These are phyloP conservation scores for Cutaneotrichosporon sp. DNA, from an alignment of 1,284 basidiomycete genomes.

Conservation along the genomic window DNA sequence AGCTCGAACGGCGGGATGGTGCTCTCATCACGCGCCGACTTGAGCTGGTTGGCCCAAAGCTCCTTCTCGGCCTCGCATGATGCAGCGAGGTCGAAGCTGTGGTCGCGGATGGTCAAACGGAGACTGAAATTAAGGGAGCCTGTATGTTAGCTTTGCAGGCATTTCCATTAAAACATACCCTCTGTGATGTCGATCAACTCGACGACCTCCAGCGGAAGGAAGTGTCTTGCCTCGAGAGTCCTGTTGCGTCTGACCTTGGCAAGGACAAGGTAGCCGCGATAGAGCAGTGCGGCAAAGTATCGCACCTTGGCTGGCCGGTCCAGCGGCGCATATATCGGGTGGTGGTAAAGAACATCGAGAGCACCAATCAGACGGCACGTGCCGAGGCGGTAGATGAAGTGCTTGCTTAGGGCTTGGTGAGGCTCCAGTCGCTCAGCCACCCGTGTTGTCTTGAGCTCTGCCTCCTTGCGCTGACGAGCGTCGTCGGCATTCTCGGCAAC, in stretches of 20 bases:
- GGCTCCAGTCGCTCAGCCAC: slow-evolving; percentile 62
- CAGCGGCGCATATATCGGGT: slow-evolving; percentile 45
- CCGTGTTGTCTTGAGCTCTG: slow-evolving; percentile 62
- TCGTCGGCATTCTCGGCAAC: slow-evolving; percentile 57
- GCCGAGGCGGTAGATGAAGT: slow-evolving; percentile 66
- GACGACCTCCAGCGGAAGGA: slow-evolving; percentile 70
- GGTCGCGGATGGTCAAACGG: slow-evolving; percentile 60
- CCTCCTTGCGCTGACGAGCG: slow-evolving; percentile 56
- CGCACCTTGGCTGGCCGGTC: slow-evolving; percentile 62
- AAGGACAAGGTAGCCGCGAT: slow-evolving; percentile 75
- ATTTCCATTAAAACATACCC: no score
- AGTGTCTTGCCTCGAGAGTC: slow-evolving; percentile 77
- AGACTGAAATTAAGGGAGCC: slow-evolving; percentile 74
- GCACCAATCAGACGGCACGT: slow-evolving; percentile 71
- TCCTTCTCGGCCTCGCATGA: slow-evolving; percentile 73
- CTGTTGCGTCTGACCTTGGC: slow-evolving; percentile 76
- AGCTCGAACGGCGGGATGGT: slow-evolving; percentile 43
- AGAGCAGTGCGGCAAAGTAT: slow-evolving; percentile 83
- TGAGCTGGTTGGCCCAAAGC: slow-evolving; percentile 69
- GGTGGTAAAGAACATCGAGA: slow-evolving; percentile 73
- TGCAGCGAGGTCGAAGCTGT: slow-evolving; percentile 76
- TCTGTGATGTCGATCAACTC: slow-evolving; percentile 65
- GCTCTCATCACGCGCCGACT: slow-evolving; percentile 42
- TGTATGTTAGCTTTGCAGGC: no score
- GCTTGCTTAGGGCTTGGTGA: slow-evolving; percentile 41